Evolutionary conservation across 495 filamentous ascomycete genomes (phyloP).

Genomic region (Lasiosphaeria hispida): DNA sequence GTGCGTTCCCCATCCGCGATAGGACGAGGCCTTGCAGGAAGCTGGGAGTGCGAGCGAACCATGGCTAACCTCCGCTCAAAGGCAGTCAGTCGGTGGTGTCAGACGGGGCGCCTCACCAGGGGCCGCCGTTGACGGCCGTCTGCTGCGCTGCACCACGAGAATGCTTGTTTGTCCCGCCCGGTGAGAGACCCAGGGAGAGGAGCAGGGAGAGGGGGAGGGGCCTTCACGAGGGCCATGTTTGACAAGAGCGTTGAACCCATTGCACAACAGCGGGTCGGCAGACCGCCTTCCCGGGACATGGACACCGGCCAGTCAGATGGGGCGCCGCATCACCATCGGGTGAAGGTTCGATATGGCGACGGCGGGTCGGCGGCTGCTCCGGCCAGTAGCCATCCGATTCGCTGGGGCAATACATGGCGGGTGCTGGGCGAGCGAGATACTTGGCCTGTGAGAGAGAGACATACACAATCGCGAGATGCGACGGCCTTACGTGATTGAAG

Average conservation of each 20-base stretch:
- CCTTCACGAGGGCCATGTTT: neutral
- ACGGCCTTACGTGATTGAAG: neutral
- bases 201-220: too few relatives aligned
- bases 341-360: slow-evolving; percentile 4
- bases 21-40: too few relatives aligned
- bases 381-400: slow-evolving; percentile 11
- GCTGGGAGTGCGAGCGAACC: too few relatives aligned
- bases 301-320: neutral
- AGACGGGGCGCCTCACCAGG: neutral
- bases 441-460: neutral
- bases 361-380: slow-evolving; percentile 2
- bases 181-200: neutral
- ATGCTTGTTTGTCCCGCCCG: neutral
- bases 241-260: slow-evolving; percentile 11
- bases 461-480: slow-evolving; percentile 1
- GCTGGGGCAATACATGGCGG: neutral
- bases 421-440: neutral
- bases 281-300: slow-evolving; percentile 22
- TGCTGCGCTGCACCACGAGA: slow-evolving; percentile 7
- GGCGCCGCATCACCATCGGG: slow-evolving; percentile 10
- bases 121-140: neutral
- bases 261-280: slow-evolving; percentile 28
- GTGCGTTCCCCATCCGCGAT: too few relatives aligned
- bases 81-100: neutral
- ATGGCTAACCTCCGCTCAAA: too few relatives aligned